Evolutionary conservation across 345 rosid species (phyloP).

Genomic region (Populus pruinosa): DNA sequence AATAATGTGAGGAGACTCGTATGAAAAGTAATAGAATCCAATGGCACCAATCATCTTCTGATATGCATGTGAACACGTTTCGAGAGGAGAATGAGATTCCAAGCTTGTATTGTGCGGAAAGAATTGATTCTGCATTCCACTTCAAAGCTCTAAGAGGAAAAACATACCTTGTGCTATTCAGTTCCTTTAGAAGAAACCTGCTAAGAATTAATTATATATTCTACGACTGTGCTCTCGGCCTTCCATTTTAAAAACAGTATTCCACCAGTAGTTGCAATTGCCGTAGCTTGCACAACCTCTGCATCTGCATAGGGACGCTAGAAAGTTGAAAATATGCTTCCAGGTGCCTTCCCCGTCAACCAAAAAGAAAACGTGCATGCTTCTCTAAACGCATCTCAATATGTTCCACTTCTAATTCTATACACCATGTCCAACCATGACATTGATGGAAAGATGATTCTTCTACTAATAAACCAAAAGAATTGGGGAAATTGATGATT

Average conservation of each 20-base stretch:
- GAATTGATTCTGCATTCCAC: slow-evolving; percentile 44
- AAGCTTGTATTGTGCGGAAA: slow-evolving; percentile 34
- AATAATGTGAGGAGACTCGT: slow-evolving; percentile 33
- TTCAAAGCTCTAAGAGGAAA: slow-evolving; percentile 13
- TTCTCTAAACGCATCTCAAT: neutral
- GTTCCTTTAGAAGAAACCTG: slow-evolving; percentile 18
- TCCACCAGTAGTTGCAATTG: neutral
- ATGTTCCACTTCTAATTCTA: too few species aligned
- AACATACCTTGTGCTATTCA: slow-evolving; percentile 5
- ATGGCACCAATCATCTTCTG: slow-evolving; percentile 11
- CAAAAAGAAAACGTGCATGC: neutral
- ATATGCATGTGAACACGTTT: slow-evolving; percentile 26
- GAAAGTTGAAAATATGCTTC: neutral
- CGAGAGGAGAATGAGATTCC: slow-evolving; percentile 45
- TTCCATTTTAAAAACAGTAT: neutral
- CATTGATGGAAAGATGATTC: too few species aligned
- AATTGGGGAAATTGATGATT: too few species aligned
- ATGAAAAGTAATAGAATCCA: neutral
- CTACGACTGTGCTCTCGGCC: slow-evolving; percentile 16
- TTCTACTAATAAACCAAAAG: too few species aligned
- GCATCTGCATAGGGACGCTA: neutral
- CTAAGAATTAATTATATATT: slow-evolving; percentile 7
- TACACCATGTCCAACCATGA: too few species aligned
- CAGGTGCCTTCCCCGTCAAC: neutral
- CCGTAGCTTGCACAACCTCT: neutral